These are phyloP conservation scores for Myriosclerotinia curreyana DNA, from an alignment of 2,329 filamentous ascomycete genomes.

Conservation along the genomic window DNA sequence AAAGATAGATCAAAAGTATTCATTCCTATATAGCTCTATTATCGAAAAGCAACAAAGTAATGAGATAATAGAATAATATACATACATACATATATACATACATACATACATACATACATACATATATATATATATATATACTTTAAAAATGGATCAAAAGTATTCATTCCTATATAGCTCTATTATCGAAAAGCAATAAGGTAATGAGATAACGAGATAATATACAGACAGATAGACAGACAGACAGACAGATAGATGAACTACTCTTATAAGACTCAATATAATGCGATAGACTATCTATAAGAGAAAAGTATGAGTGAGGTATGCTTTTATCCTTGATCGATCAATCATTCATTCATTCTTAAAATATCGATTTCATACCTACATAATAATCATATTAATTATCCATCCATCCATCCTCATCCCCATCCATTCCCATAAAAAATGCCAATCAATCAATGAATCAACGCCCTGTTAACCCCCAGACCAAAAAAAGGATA, in stretches of 20 bases:
- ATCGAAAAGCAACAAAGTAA: no score
- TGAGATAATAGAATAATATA: neutral
- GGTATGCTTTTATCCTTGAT: neutral
- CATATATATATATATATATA: neutral
- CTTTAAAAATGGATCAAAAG: no score
- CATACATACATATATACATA: neutral
- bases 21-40: no score
- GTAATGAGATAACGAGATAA: no score
- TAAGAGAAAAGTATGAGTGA: no score
- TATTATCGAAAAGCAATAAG: no score
- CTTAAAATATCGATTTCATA: conserved; percentile 4
- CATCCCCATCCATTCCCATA: conserved; percentile 1
- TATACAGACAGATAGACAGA: no score
- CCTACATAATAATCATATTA: conserved; percentile 12
- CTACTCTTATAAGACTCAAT: no score
- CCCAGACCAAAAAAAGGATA: neutral
- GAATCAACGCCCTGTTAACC: neutral
- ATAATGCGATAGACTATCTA: no score
- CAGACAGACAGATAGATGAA: no score
- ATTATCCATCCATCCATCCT: conserved; percentile 6
- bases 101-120: neutral
- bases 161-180: no score
- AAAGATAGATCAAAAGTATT: no score
- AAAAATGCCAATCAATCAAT: neutral
- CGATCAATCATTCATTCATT: conserved; percentile 13